phyloP scores from a whole-genome alignment of 2,329 filamentous ascomycete species.

The Penicillium sp. region DNA sequence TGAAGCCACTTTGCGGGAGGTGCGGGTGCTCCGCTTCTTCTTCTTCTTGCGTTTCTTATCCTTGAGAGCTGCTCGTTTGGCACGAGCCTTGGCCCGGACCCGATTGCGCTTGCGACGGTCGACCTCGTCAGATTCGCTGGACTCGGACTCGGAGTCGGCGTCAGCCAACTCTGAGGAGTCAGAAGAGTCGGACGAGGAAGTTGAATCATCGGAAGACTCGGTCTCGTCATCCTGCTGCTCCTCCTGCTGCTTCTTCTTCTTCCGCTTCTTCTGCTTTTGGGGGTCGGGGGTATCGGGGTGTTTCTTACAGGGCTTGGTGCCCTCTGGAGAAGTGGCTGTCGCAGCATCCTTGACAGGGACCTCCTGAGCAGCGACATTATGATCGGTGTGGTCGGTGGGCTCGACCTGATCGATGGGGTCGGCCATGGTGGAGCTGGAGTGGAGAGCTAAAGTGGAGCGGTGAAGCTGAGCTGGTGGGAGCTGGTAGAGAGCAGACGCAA shows the following conservation, averaged over 20 bases:
- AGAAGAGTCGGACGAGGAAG: constrained; percentile 23
- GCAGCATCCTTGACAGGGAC: constrained; percentile 29
- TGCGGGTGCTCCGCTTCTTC: constrained; percentile 43
- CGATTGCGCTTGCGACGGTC: constrained; percentile 40
- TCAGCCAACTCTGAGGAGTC: constrained; percentile 17
- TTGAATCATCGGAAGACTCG: constrained; percentile 13
- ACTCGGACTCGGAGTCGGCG: constrained; percentile 22
- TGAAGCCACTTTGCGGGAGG: constrained; percentile 28
- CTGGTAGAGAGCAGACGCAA: neutral
- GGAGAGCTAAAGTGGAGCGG: neutral
- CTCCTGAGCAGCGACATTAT: constrained; percentile 20
- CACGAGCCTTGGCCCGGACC: constrained; percentile 40
- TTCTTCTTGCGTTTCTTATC: constrained; percentile 40
- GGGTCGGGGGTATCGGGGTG: neutral
- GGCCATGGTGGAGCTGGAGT: constrained; percentile 29
- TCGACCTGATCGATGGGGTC: constrained; percentile 31
- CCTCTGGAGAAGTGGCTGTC: constrained; percentile 16
- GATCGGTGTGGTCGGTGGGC: constrained; percentile 21
- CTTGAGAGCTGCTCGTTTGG: constrained; percentile 35
- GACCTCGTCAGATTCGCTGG: constrained; percentile 29
- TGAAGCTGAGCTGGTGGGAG: neutral
- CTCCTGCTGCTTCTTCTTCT: constrained; percentile 34
- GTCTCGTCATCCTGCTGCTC: constrained; percentile 18
- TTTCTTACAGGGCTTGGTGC: neutral
- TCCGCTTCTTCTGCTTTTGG: constrained; percentile 14